A percentile compares a stretch with the other conserved stretches of the same genome.
Evolutionary conservation across 2,329 filamentous ascomycete genomes (phyloP).

Genomic region (Botrytis deweyae): DNA sequence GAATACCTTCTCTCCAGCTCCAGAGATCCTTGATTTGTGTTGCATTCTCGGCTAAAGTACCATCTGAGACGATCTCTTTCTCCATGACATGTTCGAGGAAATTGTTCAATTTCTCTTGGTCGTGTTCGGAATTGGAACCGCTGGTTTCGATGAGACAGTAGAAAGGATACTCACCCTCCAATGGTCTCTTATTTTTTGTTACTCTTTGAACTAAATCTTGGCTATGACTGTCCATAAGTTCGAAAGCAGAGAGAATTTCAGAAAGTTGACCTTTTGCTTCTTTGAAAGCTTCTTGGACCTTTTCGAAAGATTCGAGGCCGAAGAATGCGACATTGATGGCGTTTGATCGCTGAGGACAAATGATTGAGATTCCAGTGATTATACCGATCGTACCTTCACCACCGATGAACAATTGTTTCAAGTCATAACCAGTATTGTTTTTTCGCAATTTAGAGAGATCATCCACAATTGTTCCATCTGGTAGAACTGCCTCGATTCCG

Average conservation of each 20-base stretch:
- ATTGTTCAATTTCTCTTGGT: conserved; percentile 82
- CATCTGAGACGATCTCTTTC: conserved; percentile 81
- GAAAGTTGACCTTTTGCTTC: conserved; percentile 88
- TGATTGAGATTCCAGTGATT: conserved; percentile 84
- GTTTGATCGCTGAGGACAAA: conserved; percentile 82
- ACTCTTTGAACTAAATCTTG: conserved; percentile 75
- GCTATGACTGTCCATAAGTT: conserved; percentile 87
- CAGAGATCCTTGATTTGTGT: conserved; percentile 84
- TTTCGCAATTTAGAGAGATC: conserved; percentile 87
- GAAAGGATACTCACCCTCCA: conserved; percentile 84
- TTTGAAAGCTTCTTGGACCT: conserved; percentile 80
- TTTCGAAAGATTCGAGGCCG: conserved; percentile 84
- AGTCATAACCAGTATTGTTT: conserved; percentile 98
- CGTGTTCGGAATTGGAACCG: conserved; percentile 90
- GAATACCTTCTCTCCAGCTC: conserved; percentile 90
- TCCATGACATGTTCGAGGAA: conserved; percentile 93
- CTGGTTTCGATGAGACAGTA: conserved; percentile 97
- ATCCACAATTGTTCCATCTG: conserved; percentile 88
- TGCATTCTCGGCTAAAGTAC: conserved; percentile 89
- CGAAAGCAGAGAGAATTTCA: conserved; percentile 95
- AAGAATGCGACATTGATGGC: conserved; percentile 96
- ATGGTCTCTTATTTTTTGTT: conserved; percentile 73
- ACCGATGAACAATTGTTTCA: conserved; percentile 96
- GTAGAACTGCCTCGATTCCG: conserved; percentile 88
- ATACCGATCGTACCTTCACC: conserved; percentile 93